These are phyloP conservation scores for Ceratonia siliqua DNA, from an alignment of 306 rosid genomes.

Conservation along the genomic window DNA sequence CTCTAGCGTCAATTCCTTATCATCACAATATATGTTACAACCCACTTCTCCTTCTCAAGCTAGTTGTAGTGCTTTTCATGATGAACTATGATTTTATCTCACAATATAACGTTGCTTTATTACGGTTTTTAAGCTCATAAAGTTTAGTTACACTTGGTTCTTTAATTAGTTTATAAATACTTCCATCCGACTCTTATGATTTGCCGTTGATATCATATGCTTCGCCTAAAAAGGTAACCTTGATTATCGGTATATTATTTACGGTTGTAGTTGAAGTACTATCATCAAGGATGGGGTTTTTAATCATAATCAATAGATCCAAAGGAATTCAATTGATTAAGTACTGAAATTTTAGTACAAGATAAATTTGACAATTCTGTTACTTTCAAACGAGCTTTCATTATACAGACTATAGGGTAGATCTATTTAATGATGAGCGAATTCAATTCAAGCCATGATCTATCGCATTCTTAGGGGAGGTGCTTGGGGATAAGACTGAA, in stretches of 20 bases:
- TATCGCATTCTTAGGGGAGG: not conserved
- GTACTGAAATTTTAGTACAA: no score
- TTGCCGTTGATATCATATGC: not conserved
- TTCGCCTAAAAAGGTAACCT: not conserved
- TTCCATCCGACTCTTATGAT: not conserved
- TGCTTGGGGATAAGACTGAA: not conserved
- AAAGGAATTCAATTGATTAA: not conserved
- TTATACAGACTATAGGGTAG: no score
- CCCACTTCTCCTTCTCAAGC: not conserved
- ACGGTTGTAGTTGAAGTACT: no score
- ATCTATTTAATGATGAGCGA: not conserved
- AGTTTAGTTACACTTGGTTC: not conserved
- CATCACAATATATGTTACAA: slow-evolving; percentile 2
- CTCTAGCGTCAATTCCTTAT: slow-evolving; percentile 23
- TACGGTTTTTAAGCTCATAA: not conserved
- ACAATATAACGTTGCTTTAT: not conserved
- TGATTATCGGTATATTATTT: not conserved
- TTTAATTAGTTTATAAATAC: not conserved
- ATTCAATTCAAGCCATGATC: not conserved
- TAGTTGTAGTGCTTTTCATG: slow-evolving; percentile 7
- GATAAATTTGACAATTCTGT: no score
- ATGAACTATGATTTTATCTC: slow-evolving; percentile 28
- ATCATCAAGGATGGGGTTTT: not conserved
- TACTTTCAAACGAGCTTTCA: no score
- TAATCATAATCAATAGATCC: not conserved